A percentile compares a stretch with the other conserved stretches of the same genome.
phyloP scores from a whole-genome alignment of 768 basidiomycete genomes.

The Lactarius tabidus region DNA sequence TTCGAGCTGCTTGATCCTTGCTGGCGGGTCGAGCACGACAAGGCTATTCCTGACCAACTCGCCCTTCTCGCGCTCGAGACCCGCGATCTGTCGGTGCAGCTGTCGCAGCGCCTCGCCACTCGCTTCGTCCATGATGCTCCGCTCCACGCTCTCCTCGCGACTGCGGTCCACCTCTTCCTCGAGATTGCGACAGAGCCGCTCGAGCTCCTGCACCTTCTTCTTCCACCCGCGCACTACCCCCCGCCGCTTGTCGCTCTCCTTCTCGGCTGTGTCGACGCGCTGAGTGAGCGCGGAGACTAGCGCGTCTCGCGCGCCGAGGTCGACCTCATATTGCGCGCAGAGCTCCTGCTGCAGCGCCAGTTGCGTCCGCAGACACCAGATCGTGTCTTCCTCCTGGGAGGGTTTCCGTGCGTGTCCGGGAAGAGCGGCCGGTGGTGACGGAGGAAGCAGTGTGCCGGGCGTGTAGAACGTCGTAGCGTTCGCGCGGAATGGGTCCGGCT shows the following conservation, averaged over 20 bases:
- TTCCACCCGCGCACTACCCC: constrained; percentile 57
- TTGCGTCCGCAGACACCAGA: constrained; percentile 71
- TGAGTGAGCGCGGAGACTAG: constrained; percentile 56
- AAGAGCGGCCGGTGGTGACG: constrained; percentile 43
- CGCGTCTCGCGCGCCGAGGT: constrained; percentile 70
- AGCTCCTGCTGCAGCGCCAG: constrained; percentile 71
- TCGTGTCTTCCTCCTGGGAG: constrained; percentile 67
- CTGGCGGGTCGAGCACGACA: constrained; percentile 15
- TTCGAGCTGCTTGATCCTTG: constrained; percentile 35
- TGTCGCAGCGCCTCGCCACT: constrained; percentile 74
- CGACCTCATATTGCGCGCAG: constrained; percentile 71
- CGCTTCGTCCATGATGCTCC: constrained; percentile 81
- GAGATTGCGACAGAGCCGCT: constrained; percentile 57
- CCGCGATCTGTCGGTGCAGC: constrained; percentile 74
- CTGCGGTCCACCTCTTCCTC: constrained; percentile 89
- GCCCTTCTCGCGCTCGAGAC: constrained; percentile 63
- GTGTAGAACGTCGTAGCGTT: constrained; percentile 75
- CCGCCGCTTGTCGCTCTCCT: constrained; percentile 60
- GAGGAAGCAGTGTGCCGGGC: constrained; percentile 66
- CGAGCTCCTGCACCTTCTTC: constrained; percentile 73
- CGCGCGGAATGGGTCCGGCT: constrained; percentile 71
- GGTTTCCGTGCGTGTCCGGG: constrained; percentile 51
- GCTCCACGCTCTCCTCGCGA: constrained; percentile 73
- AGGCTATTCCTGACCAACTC: constrained; percentile 35
- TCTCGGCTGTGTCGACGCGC: constrained; percentile 53